These are phyloP conservation scores for Coemansia erecta DNA, from an alignment of 192 early-diverging fungal species.

Conservation along the genomic window DNA sequence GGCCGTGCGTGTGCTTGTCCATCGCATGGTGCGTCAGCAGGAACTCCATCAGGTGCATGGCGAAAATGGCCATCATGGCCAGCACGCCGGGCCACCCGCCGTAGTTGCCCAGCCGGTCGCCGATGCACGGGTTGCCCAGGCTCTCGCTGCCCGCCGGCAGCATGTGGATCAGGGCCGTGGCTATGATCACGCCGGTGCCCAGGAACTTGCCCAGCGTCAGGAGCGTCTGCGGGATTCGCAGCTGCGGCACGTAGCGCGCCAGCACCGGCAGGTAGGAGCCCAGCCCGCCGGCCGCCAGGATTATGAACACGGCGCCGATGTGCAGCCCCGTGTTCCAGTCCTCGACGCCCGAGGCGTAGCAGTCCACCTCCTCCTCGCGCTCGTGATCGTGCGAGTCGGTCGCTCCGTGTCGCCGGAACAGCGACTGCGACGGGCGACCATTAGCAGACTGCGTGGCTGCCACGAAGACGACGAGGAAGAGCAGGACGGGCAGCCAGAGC, in stretches of 20 bases:
- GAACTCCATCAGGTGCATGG: conserved; percentile 67
- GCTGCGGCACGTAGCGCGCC: conserved; percentile 32
- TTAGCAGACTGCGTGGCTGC: no score
- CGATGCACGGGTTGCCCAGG: conserved; percentile 58
- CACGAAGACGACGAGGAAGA: no score
- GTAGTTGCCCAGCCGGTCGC: conserved; percentile 52
- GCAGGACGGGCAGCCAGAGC: no score
- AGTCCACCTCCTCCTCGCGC: conserved; percentile 24
- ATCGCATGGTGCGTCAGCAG: conserved; percentile 50
- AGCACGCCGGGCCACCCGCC: conserved; percentile 57
- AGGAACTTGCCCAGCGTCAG: conserved; percentile 58
- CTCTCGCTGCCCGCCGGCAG: conserved; percentile 56
- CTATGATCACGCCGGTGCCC: conserved; percentile 73
- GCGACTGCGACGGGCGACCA: no score
- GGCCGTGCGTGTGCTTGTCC: conserved; percentile 22
- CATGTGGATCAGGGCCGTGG: conserved; percentile 80
- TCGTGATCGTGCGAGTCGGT: conserved; percentile 16
- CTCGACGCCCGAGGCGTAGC: conserved; percentile 28
- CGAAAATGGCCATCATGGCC: conserved; percentile 62
- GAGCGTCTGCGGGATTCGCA: conserved; percentile 34
- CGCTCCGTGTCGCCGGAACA: background rate
- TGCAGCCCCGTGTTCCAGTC: conserved; percentile 52
- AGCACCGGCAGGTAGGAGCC: conserved; percentile 59
- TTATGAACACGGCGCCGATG: conserved; percentile 58
- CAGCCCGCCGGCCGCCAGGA: conserved; percentile 53